phyloP scores from a whole-genome alignment of 2,329 filamentous ascomycete species.

The Phialocephala subalpina region DNA sequence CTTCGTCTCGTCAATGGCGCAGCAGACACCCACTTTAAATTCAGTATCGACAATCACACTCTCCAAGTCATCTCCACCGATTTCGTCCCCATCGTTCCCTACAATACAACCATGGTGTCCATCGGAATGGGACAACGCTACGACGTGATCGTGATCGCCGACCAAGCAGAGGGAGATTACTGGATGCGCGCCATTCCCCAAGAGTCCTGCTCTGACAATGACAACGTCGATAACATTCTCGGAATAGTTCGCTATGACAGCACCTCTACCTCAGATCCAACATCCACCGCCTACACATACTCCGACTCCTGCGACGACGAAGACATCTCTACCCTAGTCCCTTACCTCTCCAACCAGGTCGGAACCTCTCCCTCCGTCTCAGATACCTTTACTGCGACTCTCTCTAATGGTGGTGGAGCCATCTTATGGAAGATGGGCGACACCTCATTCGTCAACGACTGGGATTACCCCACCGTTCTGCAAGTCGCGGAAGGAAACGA shows the following conservation, averaged over 20 bases:
- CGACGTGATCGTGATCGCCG: slow-evolving; percentile 53
- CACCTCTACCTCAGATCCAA: slow-evolving; percentile 15
- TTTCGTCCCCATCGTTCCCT: slow-evolving; percentile 65
- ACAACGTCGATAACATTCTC: slow-evolving; percentile 30
- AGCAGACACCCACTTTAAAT: slow-evolving; percentile 50
- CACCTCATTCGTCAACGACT: slow-evolving; percentile 47
- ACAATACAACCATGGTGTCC: slow-evolving; percentile 64
- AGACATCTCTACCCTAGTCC: slow-evolving; percentile 13
- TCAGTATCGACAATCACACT: slow-evolving; percentile 60
- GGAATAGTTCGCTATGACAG: slow-evolving; percentile 31
- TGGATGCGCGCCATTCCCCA: slow-evolving; percentile 53
- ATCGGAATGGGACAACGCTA: slow-evolving; percentile 63
- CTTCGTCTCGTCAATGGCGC: slow-evolving; percentile 55
- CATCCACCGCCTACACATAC: slow-evolving; percentile 9
- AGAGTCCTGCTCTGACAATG: slow-evolving; percentile 25
- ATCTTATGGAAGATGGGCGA: slow-evolving; percentile 25
- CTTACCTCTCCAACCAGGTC: neutral
- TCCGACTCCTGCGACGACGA: slow-evolving; percentile 16
- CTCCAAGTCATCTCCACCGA: slow-evolving; percentile 71
- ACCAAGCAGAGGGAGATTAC: slow-evolving; percentile 49
- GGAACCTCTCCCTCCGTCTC: slow-evolving; percentile 11
- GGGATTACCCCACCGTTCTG: slow-evolving; percentile 51
- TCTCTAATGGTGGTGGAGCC: neutral
- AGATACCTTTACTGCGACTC: slow-evolving; percentile 3
- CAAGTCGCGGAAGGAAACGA: slow-evolving; percentile 35